Evolutionary conservation across 1,284 basidiomycete genomes (phyloP), one percentile per base, ranked within the genome.

Genomic region (Ganoderma boninense): DNA sequence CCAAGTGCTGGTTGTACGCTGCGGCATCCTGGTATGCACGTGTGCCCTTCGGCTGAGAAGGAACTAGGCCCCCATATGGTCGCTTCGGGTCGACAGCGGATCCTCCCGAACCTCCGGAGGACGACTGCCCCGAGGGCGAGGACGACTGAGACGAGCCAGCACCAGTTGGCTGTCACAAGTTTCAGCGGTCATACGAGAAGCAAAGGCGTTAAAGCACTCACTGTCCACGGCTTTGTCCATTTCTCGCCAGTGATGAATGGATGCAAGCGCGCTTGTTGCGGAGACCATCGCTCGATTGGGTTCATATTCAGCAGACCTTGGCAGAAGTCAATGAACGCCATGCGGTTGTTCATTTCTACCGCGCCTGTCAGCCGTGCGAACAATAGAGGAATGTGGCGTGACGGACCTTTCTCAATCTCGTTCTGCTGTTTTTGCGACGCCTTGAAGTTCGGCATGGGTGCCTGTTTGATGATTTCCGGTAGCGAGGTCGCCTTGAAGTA

Each of bases 161-260:
- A 64, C 69, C 80, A 72, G 87, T 86, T 42, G 90, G 89, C 87
- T 92, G 73, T 64, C 70, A 66, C 61, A 69, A 69, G 54, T 71
- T 71, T 75, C 75, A 69, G 29, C 29, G 23, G 40, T 4, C 10
- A 26, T n/a, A 52, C 63, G 35, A 35, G 60, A 35, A 23, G 44
- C 64, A 69, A 16, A 52, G 18, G 38, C 20, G 29, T 46, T 54
- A 26, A 72, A 49, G 46, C 29, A 86, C 94, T 81, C 81, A 95
- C 95, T 80, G 92, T 88, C 84, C 94, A 97, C 10, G 94, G 93
- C 73, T 95, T 96, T 13, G 89, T 91, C 79, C 92, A 98, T 81
- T 96, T 97, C 83, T 99, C 97, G 68, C 97, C 97, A 13, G 97
- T 98, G 77, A 99, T 98, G 83, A 99, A 99, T 4, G 97, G 97